phyloP scores from a whole-genome alignment of 176 grass and related monocot genomes.

The Aechmea fasciata region DNA sequence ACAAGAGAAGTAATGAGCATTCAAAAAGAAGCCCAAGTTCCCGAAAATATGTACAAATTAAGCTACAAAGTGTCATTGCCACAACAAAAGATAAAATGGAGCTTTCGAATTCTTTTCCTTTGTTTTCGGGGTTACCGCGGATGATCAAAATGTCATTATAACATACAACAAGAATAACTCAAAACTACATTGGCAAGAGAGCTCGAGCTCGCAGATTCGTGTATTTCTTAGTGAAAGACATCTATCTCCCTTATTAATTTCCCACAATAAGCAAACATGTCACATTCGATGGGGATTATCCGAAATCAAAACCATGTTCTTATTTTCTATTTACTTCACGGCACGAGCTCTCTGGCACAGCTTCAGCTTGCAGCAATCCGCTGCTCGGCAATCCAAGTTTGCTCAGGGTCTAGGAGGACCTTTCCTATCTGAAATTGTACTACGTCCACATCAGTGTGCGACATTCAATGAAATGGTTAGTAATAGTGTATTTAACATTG shows the following conservation, averaged over 20 bases:
- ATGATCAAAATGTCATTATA: too few relatives aligned
- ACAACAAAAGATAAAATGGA: too few relatives aligned
- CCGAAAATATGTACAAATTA: too few relatives aligned
- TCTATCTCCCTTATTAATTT: neutral
- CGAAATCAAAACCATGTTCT: neutral
- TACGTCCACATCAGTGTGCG: slow-evolving; percentile 15
- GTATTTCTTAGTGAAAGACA: neutral
- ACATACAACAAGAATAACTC: too few relatives aligned
- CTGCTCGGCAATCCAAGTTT: slow-evolving; percentile 72
- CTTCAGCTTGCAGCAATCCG: slow-evolving; percentile 40
- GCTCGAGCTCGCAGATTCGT: too few relatives aligned
- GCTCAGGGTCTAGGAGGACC: slow-evolving; percentile 44
- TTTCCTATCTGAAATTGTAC: slow-evolving; percentile 46
- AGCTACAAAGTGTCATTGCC: too few relatives aligned
- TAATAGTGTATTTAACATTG: neutral
- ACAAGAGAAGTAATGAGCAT: too few relatives aligned
- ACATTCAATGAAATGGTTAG: slow-evolving; percentile 14
- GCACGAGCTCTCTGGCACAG: neutral
- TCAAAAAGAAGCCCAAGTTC: too few relatives aligned
- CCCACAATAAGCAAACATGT: neutral
- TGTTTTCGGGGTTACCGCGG: too few relatives aligned
- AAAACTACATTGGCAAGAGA: too few relatives aligned
- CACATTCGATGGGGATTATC: neutral
- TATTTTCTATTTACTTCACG: neutral
- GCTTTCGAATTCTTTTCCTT: too few relatives aligned